A percentile compares a stretch with the other conserved stretches of the same genome.
These are phyloP conservation scores for Blastosporella zonata DNA, from an alignment of 1,284 basidiomycete genomes.

Conservation along the genomic window DNA sequence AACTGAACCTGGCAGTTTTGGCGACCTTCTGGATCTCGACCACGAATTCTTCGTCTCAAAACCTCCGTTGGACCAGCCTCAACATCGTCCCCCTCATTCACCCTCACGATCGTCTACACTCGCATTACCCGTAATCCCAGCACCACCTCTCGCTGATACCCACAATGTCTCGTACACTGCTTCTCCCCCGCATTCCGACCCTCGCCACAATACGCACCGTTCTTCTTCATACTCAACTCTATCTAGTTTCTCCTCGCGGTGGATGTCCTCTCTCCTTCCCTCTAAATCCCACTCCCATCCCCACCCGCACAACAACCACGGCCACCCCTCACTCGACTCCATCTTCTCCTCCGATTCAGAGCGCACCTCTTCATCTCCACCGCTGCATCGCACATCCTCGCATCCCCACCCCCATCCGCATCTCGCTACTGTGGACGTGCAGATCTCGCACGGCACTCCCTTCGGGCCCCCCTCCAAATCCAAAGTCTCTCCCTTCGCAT, in stretches of 20 bases:
- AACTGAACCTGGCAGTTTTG: too few species aligned
- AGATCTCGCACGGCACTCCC: slow-evolving; percentile 6
- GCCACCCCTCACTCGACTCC: slow-evolving; percentile 20
- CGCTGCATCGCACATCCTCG: slow-evolving; percentile 11
- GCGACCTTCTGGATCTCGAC: slow-evolving; percentile 37
- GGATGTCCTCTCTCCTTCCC: slow-evolving; percentile 25
- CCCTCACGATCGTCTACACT: slow-evolving; percentile 19
- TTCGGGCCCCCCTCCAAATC: slow-evolving; percentile 19
- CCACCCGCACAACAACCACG: neutral
- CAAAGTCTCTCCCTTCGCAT: slow-evolving; percentile 50
- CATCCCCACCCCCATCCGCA: slow-evolving; percentile 8
- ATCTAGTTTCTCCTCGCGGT: slow-evolving; percentile 34
- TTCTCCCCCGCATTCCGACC: slow-evolving; percentile 17
- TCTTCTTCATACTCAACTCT: slow-evolving; percentile 31
- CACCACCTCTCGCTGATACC: slow-evolving; percentile 19
- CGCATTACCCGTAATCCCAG: slow-evolving; percentile 14
- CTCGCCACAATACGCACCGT: slow-evolving; percentile 21
- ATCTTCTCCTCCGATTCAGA: slow-evolving; percentile 19
- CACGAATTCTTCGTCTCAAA: slow-evolving; percentile 32
- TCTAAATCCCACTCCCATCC: slow-evolving; percentile 11
- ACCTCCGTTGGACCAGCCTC: slow-evolving; percentile 12
- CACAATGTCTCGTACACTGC: slow-evolving; percentile 16
- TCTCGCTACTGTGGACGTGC: neutral
- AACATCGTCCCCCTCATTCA: slow-evolving; percentile 9
- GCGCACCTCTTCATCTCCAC: neutral